Conservation (phyloP, 129 eudicot species). For the Mikania micrantha region DNA sequence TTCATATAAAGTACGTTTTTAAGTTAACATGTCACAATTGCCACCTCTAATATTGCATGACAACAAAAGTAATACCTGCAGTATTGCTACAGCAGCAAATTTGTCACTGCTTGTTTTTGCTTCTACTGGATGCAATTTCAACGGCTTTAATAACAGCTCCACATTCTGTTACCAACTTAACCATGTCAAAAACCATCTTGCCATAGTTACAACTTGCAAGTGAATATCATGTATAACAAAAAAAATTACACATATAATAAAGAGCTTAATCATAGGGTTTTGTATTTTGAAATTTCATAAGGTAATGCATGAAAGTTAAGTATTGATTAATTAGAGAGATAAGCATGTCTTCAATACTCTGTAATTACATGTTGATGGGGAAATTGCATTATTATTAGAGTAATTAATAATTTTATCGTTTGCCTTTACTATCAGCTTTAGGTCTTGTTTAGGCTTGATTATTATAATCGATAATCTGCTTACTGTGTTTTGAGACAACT, state of each 20-base stretch:
- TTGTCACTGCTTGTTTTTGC: constrained; percentile 69
- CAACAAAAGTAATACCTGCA: constrained; percentile 53
- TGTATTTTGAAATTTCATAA: neutral
- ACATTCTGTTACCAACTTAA: constrained; percentile 48
- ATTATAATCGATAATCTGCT: neutral
- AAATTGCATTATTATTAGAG: neutral
- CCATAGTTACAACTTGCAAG: neutral
- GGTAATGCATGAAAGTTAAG: neutral
- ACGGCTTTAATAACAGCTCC: constrained; percentile 52
- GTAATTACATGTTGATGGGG: neutral
- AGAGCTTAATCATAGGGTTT: neutral
- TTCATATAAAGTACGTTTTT: no score
- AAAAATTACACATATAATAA: neutral
- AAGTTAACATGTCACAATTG: neutral
- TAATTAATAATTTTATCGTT: neutral
- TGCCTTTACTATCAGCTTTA: no score
- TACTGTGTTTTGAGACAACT: no score
- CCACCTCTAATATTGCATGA: neutral
- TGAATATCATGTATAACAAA: neutral
- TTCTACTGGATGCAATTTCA: constrained; percentile 50
- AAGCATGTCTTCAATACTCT: neutral
- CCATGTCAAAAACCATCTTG: constrained; percentile 6
- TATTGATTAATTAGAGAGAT: neutral
- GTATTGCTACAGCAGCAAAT: constrained; percentile 96
- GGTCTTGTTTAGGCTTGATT: no score